A percentile compares a stretch with the other conserved stretches of the same genome.
Evolutionary conservation across 768 basidiomycete species (phyloP).

Genomic region (Candolleomyces eurysporus): DNA sequence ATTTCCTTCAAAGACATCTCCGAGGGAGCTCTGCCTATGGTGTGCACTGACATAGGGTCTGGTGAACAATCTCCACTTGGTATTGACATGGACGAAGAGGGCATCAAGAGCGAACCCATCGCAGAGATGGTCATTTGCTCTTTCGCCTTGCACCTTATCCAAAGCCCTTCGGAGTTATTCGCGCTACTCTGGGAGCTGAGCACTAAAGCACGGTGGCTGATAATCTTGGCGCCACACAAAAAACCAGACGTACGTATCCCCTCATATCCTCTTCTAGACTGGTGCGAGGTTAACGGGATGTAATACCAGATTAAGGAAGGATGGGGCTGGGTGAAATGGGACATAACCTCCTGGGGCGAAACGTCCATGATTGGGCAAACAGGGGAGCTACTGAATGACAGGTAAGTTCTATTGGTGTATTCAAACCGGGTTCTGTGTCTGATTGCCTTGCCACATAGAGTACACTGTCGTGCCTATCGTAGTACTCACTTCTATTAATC

Average conservation of each 20-base stretch:
- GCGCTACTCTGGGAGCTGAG: slow-evolving; percentile 64
- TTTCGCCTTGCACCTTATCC: slow-evolving; percentile 71
- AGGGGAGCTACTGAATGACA: slow-evolving; percentile 49
- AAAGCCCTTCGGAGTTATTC: slow-evolving; percentile 59
- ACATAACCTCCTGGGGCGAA: slow-evolving; percentile 45
- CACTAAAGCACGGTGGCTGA: slow-evolving; percentile 59
- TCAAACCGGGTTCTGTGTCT: neutral
- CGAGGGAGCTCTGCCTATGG: slow-evolving; percentile 47
- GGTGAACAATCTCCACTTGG: neutral
- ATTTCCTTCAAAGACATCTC: slow-evolving; percentile 66
- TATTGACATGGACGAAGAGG: neutral
- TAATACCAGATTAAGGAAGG: slow-evolving; percentile 54
- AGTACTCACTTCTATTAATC: slow-evolving; percentile 33
- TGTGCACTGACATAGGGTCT: slow-evolving; percentile 15
- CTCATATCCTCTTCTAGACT: neutral
- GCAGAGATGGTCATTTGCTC: slow-evolving; percentile 71
- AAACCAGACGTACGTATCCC: slow-evolving; percentile 56
- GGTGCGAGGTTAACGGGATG: neutral
- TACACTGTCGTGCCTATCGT: slow-evolving; percentile 53
- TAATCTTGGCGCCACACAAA: slow-evolving; percentile 73
- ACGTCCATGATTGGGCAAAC: slow-evolving; percentile 37
- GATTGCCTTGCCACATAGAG: slow-evolving; percentile 25
- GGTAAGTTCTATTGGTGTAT: slow-evolving; percentile 24
- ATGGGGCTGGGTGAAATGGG: slow-evolving; percentile 69
- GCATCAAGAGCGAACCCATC: slow-evolving; percentile 10